Evolutionary conservation across 305 asterid species (phyloP), one percentile per base, ranked within the genome.

Genomic region (Fraxinus latifolia): DNA sequence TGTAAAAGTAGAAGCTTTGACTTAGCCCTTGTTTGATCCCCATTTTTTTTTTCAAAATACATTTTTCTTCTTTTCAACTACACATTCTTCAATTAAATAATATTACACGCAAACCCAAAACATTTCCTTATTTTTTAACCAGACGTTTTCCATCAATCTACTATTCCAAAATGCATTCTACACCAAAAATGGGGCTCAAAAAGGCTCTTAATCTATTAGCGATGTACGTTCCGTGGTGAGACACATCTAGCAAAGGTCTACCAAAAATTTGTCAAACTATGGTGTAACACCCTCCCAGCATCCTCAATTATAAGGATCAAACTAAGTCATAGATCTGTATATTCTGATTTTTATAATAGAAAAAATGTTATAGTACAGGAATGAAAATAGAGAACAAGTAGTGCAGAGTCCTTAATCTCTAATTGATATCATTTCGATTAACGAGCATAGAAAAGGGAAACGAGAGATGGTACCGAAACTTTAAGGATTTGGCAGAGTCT

Each of bases 401-500:
- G 9, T 68, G 74, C 74, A 27, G 36, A 67, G 34, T 67, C 74
- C 74, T 21, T 60, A 21, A 29, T 67, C 74, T 65, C 7, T 27
- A 67, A 27, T 27, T 67, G 74, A 67, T 14, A 67, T 29, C 36
- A 67, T 27, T 27, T 67, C 8, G 74, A 27, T 27, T 67, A 29
- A 67, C 31, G 4, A 14, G 33, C 77, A 62, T 44, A 55, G 27
- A 39, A 47, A 62, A 76, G 74, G 79, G 19, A 76, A 60, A 27
- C 17, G 76, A 67, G 80, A 86, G 86, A 79, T 37, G 67, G 81
- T 94, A 96, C 99, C 93, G 97, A 80, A 83, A 94, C 87, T 80
- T 89, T 86, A 79, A 96, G 93, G 84, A 83, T 78, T 82, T 87
- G 85, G 85, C 97, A 90, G 4, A 96, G 92, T 87, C 85, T 91